Percentiles rank a stretch among this genome's conserved stretches.
Conservation (phyloP, 805 yeast species). For the Torulaspora microellipsoides region DNA sequence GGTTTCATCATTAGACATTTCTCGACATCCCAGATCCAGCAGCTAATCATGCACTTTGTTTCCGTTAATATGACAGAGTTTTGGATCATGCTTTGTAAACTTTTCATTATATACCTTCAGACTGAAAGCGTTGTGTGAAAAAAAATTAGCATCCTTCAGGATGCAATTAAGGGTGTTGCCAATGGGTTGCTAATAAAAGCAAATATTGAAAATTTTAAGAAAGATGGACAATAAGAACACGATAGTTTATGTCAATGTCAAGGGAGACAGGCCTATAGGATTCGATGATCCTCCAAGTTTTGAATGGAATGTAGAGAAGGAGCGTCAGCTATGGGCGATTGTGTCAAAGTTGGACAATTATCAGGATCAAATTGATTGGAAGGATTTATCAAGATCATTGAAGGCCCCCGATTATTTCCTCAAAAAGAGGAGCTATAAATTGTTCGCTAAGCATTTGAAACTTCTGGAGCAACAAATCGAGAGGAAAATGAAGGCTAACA, state of each 20-base stretch:
- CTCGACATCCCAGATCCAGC: conserved; percentile 4
- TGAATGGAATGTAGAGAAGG: conserved; percentile 32
- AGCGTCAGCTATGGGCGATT: conserved; percentile 31
- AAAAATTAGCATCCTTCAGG: too few species aligned
- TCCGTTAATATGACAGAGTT: too few species aligned
- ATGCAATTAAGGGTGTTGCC: too few species aligned
- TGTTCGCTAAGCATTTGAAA: conserved; percentile 27
- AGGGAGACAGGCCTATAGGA: conserved; percentile 39
- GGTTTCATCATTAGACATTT: conserved; percentile 19
- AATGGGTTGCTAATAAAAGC: too few species aligned
- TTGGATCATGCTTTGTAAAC: too few species aligned
- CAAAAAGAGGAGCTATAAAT: conserved; percentile 27
- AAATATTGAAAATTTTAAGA: neutral
- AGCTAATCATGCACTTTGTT: too few species aligned
- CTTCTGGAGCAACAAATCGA: conserved; percentile 26
- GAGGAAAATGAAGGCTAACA: conserved; percentile 10
- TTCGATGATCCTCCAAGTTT: conserved; percentile 39
- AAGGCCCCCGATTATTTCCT: conserved; percentile 34
- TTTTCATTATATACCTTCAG: too few species aligned
- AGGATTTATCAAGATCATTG: conserved; percentile 33
- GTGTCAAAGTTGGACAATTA: conserved; percentile 23
- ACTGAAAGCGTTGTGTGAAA: too few species aligned
- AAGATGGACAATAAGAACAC: conserved; percentile 32
- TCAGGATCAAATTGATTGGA: conserved; percentile 30
- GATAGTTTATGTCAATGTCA: conserved; percentile 42